These are phyloP conservation scores for Diaporthe ampelina DNA, from an alignment of 2,329 filamentous ascomycete species.

Conservation along the genomic window DNA sequence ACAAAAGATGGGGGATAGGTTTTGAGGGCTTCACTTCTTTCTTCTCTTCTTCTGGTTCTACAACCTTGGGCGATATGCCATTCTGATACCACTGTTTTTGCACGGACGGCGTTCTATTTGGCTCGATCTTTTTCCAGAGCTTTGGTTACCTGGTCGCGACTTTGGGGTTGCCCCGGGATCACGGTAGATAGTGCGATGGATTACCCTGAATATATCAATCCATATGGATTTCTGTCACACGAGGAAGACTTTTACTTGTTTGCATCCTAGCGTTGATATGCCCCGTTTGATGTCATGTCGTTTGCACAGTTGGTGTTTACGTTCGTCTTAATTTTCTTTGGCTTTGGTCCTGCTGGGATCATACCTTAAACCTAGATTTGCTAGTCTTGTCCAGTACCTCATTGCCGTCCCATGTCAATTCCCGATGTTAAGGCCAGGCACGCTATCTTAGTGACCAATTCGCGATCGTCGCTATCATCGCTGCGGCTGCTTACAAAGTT, in stretches of 20 bases:
- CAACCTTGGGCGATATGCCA: slow-evolving; percentile 16
- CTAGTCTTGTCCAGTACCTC: not conserved
- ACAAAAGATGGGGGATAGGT: not conserved
- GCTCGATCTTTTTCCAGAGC: not conserved
- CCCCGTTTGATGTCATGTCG: not conserved
- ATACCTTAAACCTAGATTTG: too few species aligned
- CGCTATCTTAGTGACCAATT: too few species aligned
- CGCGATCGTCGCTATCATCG: too few species aligned
- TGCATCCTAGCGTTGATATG: not conserved
- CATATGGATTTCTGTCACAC: not conserved
- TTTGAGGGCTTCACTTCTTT: not conserved
- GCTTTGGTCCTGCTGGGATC: too few species aligned
- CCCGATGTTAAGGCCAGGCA: not conserved
- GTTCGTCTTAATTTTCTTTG: not conserved
- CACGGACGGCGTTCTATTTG: slow-evolving; percentile 15
- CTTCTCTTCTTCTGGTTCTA: not conserved
- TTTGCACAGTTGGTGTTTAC: not conserved
- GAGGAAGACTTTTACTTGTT: not conserved
- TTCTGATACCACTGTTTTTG: slow-evolving; percentile 35
- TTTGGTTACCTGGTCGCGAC: not conserved
- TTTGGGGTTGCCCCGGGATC: not conserved
- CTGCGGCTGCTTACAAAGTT: too few species aligned
- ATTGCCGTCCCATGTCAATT: not conserved
- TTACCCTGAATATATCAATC: slow-evolving; percentile 4
- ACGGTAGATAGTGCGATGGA: not conserved